These are phyloP conservation scores for Trichophyton equinum DNA, from an alignment of 2,329 filamentous ascomycete species.

Conservation along the genomic window DNA sequence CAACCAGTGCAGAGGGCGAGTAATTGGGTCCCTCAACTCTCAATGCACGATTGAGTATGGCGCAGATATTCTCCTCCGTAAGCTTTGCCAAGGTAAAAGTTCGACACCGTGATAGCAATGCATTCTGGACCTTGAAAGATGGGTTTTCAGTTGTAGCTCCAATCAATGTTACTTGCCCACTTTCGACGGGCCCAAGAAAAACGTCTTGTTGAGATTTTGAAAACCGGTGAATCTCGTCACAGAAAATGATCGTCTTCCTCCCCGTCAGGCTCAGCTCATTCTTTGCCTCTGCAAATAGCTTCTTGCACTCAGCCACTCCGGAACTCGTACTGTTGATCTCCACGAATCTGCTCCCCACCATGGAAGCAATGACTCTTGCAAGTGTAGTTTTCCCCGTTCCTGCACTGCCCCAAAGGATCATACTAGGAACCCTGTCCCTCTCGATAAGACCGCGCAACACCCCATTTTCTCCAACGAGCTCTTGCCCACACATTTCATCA, in stretches of 20 bases:
- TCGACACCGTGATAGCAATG: constrained; percentile 75
- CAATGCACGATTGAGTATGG: constrained; percentile 66
- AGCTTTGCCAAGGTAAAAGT: constrained; percentile 79
- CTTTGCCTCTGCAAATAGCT: constrained; percentile 72
- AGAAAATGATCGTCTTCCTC: constrained; percentile 89
- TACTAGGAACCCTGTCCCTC: constrained; percentile 72
- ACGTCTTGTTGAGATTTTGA: constrained; percentile 89
- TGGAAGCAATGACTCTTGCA: constrained; percentile 73
- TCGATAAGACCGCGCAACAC: constrained; percentile 79
- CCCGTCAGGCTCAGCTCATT: constrained; percentile 71
- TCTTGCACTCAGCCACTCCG: constrained; percentile 83
- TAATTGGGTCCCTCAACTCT: constrained; percentile 45
- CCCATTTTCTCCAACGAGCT: constrained; percentile 74
- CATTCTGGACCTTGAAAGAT: constrained; percentile 80
- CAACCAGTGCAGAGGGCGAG: constrained; percentile 46
- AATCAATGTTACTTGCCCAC: constrained; percentile 78
- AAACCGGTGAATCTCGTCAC: constrained; percentile 92
- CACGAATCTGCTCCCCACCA: constrained; percentile 73
- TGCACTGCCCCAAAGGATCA: constrained; percentile 65
- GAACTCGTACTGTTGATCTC: constrained; percentile 91
- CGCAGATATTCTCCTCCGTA: constrained; percentile 54
- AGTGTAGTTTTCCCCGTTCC: constrained; percentile 53
- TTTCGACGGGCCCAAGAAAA: constrained; percentile 83
- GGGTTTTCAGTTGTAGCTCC: constrained; percentile 97
- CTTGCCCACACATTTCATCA: constrained; percentile 81